Conservation (phyloP, 2,329 filamentous ascomycete species). For the Coniochaeta sp. region DNA sequence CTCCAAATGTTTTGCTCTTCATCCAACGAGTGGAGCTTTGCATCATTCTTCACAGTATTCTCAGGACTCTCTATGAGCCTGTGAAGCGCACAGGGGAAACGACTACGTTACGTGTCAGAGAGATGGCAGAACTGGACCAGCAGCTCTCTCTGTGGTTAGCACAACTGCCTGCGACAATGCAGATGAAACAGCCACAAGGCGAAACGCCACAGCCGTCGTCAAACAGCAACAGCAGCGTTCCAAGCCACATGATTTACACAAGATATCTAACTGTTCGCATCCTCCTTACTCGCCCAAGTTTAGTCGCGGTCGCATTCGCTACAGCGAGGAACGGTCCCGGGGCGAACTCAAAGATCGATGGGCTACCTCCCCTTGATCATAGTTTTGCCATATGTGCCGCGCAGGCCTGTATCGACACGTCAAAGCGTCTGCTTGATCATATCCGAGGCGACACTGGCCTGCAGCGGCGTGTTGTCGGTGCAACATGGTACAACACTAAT, state of each 20-base stretch:
- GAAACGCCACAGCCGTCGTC: neutral
- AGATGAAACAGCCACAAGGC: neutral
- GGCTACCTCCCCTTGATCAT: neutral
- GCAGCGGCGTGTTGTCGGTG: neutral
- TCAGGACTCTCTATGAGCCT: conserved; percentile 1
- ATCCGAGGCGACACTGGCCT: neutral
- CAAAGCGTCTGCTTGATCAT: conserved; percentile 1
- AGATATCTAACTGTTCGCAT: neutral
- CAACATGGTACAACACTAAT: conserved; percentile 3
- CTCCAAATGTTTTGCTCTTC: neutral
- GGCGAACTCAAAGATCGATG: too few species aligned
- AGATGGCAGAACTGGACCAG: too few species aligned
- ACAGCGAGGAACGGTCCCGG: neutral
- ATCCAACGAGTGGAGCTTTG: conserved; percentile 1
- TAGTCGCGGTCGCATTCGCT: neutral
- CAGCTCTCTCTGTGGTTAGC: too few species aligned
- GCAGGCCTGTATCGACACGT: conserved; percentile 1
- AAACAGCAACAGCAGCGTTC: neutral
- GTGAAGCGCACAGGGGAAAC: neutral
- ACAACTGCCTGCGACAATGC: too few species aligned
- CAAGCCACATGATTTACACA: conserved; percentile 1
- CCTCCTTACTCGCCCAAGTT: conserved; percentile 1
- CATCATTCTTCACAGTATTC: conserved; percentile 2
- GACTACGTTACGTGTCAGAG: too few species aligned
- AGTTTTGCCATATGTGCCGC: conserved; percentile 1